Conservation (phyloP, 371 early-diverging fungal genomes). For the Thermomucor indicae-seudaticae region DNA sequence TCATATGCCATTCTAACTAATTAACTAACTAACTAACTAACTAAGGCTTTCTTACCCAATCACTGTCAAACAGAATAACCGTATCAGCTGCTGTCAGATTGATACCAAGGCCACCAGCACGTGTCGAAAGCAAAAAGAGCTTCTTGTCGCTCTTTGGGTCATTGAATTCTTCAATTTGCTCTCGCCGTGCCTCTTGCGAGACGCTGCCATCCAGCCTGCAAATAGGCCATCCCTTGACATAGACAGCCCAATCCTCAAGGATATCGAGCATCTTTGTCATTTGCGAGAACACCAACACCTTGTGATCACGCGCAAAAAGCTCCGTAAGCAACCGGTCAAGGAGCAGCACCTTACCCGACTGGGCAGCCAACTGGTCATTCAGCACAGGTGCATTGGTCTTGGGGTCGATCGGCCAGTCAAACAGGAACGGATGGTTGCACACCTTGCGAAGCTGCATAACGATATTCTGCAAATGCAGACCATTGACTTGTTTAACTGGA, state of each 20-base stretch:
- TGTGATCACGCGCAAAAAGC: slow-evolving; percentile 75
- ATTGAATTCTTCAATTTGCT: slow-evolving; percentile 71
- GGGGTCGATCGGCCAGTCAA: slow-evolving; percentile 71
- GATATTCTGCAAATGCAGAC: slow-evolving; percentile 68
- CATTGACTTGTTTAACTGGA: slow-evolving; percentile 47
- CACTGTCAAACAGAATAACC: slow-evolving; percentile 90
- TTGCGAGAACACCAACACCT: slow-evolving; percentile 94
- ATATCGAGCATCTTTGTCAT: slow-evolving; percentile 92
- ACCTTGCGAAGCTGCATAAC: slow-evolving; percentile 95
- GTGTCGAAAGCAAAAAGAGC: slow-evolving; percentile 95
- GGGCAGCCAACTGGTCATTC: slow-evolving; percentile 56
- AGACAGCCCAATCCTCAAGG: slow-evolving; percentile 84
- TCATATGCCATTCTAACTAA: not conserved
- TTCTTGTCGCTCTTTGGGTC: slow-evolving; percentile 42
- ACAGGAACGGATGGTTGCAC: slow-evolving; percentile 94
- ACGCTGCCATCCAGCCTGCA: slow-evolving; percentile 95
- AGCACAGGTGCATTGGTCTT: slow-evolving; percentile 39
- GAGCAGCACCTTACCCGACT: slow-evolving; percentile 85
- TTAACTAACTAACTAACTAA: not conserved
- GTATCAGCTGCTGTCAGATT: slow-evolving; percentile 95
- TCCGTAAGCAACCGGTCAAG: slow-evolving; percentile 81
- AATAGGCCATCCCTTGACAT: slow-evolving; percentile 71
- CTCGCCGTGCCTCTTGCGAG: slow-evolving; percentile 70
- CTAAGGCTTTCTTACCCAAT: slow-evolving; percentile 64
- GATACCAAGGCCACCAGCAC: slow-evolving; percentile 96